Evolutionary conservation across 2,329 filamentous ascomycete genomes (phyloP).

Genomic region (Pyrenochaeta sp.): DNA sequence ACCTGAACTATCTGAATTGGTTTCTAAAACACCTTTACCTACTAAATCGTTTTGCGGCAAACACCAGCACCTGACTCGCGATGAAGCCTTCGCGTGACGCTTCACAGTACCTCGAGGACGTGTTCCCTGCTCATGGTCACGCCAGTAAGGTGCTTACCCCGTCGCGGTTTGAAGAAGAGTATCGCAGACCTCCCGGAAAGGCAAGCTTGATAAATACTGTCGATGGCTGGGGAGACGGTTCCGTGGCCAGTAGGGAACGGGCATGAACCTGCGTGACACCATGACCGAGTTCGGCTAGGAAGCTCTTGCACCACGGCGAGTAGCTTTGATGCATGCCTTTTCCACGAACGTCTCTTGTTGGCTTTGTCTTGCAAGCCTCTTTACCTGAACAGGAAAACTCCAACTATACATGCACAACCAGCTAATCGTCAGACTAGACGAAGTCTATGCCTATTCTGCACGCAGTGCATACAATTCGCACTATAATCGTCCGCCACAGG

Average conservation of each 20-base stretch:
- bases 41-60: not conserved
- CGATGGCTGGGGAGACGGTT: constrained; percentile 3
- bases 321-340: not conserved
- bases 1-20: not conserved
- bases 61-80: not conserved
- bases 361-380: no score
- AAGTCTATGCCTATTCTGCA: no score
- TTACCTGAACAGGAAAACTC: no score
- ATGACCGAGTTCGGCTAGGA: not conserved
- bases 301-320: not conserved
- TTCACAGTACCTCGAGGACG: not conserved
- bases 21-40: not conserved
- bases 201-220: constrained; percentile 6
- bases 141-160: not conserved
- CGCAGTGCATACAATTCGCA: no score
- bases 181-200: not conserved
- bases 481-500: no score
- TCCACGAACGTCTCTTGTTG: no score
- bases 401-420: no score
- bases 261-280: not conserved
- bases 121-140: not conserved
- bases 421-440: no score
- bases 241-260: constrained; percentile 4
- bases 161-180: not conserved
- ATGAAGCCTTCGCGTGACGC: not conserved